Evolutionary conservation across 208 protist genomes (phyloP).

Genomic region (Leishmania amazonensis): DNA sequence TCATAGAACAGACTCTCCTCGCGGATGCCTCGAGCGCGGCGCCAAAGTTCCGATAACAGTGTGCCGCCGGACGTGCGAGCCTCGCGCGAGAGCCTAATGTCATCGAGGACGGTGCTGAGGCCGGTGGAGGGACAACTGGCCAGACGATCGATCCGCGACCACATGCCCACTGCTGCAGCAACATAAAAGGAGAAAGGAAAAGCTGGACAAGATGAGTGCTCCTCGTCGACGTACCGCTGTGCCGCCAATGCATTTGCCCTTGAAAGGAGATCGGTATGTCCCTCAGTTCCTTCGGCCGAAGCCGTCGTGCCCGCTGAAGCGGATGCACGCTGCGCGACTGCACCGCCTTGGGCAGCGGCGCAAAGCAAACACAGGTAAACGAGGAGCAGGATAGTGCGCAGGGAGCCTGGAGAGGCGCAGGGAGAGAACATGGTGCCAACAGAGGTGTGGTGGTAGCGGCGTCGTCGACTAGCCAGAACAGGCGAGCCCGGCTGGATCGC

Average conservation of each 20-base stretch:
- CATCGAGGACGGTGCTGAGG: constrained; percentile 24
- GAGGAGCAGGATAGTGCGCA: neutral
- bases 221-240: neutral
- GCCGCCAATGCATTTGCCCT: neutral
- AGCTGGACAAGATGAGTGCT: constrained; percentile 11
- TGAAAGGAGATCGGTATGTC: neutral
- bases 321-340: neutral
- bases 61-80: neutral
- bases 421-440: neutral
- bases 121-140: constrained; percentile 4
- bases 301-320: neutral
- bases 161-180: constrained; percentile 10
- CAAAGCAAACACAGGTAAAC: neutral
- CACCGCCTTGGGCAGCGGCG: neutral
- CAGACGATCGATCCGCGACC: constrained; percentile 8
- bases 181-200: constrained; percentile 17
- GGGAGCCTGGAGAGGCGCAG: neutral
- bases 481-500: neutral
- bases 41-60: constrained; percentile 5
- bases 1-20: constrained; percentile 12
- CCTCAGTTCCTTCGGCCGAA: neutral
- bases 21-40: constrained; percentile 16
- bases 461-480: neutral
- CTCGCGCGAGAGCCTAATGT: constrained; percentile 16
- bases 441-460: neutral